Conservation (phyloP, 495 filamentous ascomycete genomes). For the Neurospora sp. region DNA sequence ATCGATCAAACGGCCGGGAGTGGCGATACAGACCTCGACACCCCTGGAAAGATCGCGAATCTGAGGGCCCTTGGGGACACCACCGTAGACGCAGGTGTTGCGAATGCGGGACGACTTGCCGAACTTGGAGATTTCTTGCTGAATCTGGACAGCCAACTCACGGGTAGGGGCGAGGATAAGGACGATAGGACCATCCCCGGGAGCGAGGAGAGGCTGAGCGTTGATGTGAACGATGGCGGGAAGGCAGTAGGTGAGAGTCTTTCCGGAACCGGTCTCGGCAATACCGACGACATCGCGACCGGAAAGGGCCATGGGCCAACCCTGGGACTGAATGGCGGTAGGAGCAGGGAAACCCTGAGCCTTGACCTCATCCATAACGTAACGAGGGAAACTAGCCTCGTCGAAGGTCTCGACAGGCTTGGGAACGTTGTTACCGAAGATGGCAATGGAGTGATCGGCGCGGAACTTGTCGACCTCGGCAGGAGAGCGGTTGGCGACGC, state of each 20-base stretch:
- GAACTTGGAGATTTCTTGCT: slow-evolving; percentile 90
- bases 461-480: slow-evolving; percentile 83
- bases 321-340: slow-evolving; percentile 94
- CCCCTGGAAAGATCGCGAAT: slow-evolving; percentile 85
- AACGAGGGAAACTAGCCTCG: slow-evolving; percentile 90
- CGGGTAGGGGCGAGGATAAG: slow-evolving; percentile 91
- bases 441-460: slow-evolving; percentile 64
- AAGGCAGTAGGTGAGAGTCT: slow-evolving; percentile 96
- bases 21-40: slow-evolving; percentile 90
- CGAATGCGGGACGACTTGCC: slow-evolving; percentile 96
- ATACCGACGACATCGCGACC: slow-evolving; percentile 99
- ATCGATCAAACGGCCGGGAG: slow-evolving; percentile 93
- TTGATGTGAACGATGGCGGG: slow-evolving; percentile 99
- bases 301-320: slow-evolving; percentile 98
- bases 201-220: slow-evolving; percentile 93
- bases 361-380: slow-evolving; percentile 97
- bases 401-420: slow-evolving; percentile 94
- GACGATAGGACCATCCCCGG: slow-evolving; percentile 94
- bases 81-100: slow-evolving; percentile 98
- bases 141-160: slow-evolving; percentile 96
- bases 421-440: slow-evolving; percentile 69
- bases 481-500: slow-evolving; percentile 61
- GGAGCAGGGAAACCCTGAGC: slow-evolving; percentile 87
- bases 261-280: slow-evolving; percentile 97
- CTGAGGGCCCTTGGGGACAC: slow-evolving; percentile 93